Percentiles rank a stretch among this genome's conserved stretches.
phyloP scores from a whole-genome alignment of 1,139 yeast species.

The Yamadazyma atlantica region DNA sequence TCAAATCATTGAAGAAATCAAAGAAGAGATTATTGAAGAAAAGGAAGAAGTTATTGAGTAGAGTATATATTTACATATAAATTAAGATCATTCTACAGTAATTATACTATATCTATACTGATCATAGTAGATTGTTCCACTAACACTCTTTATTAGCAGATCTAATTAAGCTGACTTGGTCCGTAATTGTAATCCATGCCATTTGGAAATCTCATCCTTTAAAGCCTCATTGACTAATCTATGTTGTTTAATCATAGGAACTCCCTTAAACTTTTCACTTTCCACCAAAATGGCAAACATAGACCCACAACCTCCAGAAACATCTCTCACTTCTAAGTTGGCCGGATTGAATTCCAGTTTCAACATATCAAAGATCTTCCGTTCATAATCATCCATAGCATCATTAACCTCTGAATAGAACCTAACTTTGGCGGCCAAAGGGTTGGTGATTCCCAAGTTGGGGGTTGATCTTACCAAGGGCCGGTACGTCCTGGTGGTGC shows the following conservation, averaged over 20 bases:
- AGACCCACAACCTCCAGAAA: slow-evolving; percentile 95
- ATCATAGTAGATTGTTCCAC: too few relatives aligned
- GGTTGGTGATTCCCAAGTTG: too few relatives aligned
- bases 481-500: neutral
- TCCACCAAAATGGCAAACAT: slow-evolving; percentile 89
- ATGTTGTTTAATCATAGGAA: slow-evolving; percentile 87
- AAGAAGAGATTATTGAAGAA: slow-evolving; percentile 72
- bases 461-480: neutral
- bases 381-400: slow-evolving; percentile 66
- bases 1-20: slow-evolving; percentile 67
- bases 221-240: slow-evolving; percentile 79
- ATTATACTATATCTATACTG: too few relatives aligned
- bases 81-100: too few relatives aligned
- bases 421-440: too few relatives aligned
- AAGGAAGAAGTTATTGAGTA: slow-evolving; percentile 75
- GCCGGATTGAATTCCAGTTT: slow-evolving; percentile 56
- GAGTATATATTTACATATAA: slow-evolving; percentile 7
- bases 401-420: slow-evolving; percentile 12
- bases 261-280: slow-evolving; percentile 72
- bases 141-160: too few relatives aligned
- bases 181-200: slow-evolving; percentile 93
- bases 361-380: slow-evolving; percentile 58
- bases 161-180: slow-evolving; percentile 61
- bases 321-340: slow-evolving; percentile 67
- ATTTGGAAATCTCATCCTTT: slow-evolving; percentile 80